Conservation (phyloP, 106 monocot species). For the Dendrobium chrysotoxum region DNA sequence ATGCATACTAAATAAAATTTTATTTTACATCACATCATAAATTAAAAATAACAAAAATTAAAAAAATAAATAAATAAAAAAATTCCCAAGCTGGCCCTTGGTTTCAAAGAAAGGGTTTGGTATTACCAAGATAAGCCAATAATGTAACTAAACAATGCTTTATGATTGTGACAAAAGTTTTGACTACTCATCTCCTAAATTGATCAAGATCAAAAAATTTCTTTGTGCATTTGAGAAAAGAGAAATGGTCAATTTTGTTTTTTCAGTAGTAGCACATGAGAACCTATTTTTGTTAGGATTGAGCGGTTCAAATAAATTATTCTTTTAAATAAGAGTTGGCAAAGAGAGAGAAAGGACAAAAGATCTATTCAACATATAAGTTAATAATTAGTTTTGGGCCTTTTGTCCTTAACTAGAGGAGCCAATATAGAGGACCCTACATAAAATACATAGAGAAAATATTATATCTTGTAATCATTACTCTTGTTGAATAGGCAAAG, state of each 20-base stretch:
- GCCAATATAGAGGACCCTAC: not conserved
- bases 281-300: not conserved
- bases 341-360: not conserved
- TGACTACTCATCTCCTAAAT: too few species aligned
- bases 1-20: too few species aligned
- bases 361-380: not conserved
- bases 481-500: not conserved
- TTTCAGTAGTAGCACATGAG: not conserved
- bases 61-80: too few species aligned
- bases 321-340: not conserved
- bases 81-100: too few species aligned
- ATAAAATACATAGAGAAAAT: not conserved
- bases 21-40: too few species aligned
- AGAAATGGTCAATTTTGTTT: not conserved
- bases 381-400: not conserved
- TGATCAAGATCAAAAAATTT: not conserved
- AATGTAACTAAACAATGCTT: too few species aligned
- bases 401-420: not conserved
- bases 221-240: not conserved
- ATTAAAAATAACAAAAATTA: too few species aligned
- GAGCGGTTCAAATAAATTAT: not conserved
- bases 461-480: not conserved
- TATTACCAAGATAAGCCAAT: too few species aligned
- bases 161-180: too few species aligned
- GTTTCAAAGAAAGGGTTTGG: too few species aligned